A percentile compares a stretch with the other conserved stretches of the same genome.
phyloP scores from a whole-genome alignment of 2,329 filamentous ascomycete species.

The Capronia coronata region DNA sequence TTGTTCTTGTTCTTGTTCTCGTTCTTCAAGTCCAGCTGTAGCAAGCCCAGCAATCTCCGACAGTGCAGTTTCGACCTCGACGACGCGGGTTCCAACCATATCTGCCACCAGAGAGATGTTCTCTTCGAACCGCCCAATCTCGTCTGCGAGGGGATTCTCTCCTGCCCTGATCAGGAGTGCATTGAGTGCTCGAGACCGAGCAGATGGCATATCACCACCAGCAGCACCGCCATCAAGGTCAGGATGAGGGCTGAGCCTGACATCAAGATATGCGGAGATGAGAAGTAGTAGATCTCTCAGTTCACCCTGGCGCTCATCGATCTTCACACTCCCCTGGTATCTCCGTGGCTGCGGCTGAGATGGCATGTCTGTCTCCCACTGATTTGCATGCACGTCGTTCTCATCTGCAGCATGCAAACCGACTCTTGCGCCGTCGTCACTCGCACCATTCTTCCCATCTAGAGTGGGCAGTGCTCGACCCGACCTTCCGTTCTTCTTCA shows the following conservation, averaged over 20 bases:
- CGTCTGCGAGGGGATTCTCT: constrained; percentile 8
- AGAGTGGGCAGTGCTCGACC: not conserved
- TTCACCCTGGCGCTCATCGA: not conserved
- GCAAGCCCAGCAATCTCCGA: not conserved
- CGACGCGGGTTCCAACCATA: constrained; percentile 1
- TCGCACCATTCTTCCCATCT: not conserved
- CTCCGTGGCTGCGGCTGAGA: not conserved
- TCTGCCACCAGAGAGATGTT: constrained; percentile 7
- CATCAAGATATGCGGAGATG: constrained; percentile 14
- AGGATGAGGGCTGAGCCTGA: not conserved
- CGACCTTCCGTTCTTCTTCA: not conserved
- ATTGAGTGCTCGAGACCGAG: too few species aligned
- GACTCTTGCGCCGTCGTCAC: not conserved
- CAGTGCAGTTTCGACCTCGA: constrained; percentile 7
- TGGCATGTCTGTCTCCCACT: not conserved
- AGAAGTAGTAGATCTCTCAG: constrained; percentile 14
- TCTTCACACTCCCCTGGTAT: not conserved
- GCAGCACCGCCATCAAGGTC: not conserved
- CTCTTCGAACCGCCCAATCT: constrained; percentile 9
- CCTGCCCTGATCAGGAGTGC: too few species aligned
- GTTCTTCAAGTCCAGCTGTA: not conserved
- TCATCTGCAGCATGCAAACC: not conserved
- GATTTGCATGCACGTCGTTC: not conserved
- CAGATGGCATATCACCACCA: not conserved
- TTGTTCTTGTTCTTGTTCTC: not conserved